Base-by-base conservation (phyloP, 495 filamentous ascomycete species). In the Aspergillus ellipticus region DNA sequence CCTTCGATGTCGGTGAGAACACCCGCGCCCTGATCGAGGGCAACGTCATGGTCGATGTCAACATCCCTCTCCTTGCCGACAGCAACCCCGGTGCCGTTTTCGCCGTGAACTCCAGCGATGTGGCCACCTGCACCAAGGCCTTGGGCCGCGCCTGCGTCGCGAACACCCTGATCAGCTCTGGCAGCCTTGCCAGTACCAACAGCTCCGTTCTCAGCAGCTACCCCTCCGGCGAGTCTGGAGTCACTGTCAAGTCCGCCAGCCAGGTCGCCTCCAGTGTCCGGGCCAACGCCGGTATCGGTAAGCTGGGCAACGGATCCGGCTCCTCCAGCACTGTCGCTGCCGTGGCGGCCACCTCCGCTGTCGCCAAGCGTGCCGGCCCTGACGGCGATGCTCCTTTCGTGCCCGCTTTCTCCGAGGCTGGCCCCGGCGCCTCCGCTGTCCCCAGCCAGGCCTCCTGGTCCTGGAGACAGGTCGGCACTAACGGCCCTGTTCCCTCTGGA, bases 21-120 rank as follows among this genome's bases (percentile, higher is more conserved):
- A 54, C 55, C 47, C 61, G 64, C 13, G 60, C 55, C 24, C 47
- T 72, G 8, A 62, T 68, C 28, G 69, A 69, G 41, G 69, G 66
- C 26, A 69, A 69, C 51, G 63, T 69, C 61, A 69, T 72, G 57
- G 42, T 61, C 46, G 41, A 67, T n/a, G 63, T 67, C 43, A 54
- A 67, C 9, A 69, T 57, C 26, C 65, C 68, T 8, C 51, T 63
- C 26, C 49, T 62, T 16, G 42, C 41, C 2, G 63, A 62, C 45
- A 59, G 58, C 49, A 56, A 53, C 19, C 55, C 60, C 7, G 66
- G 66, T 42, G 29, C 58, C 21, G 60, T 60, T 46, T 69, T 65
- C 37, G 64, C 63, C 39, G 63, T 61, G 35, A 53, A 17, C 51
- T 52, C 62, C 9, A 58, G 48, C 39, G 53, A 58, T 42, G 54